phyloP scores from a whole-genome alignment of 2,329 filamentous ascomycete species.

The Fusarium sp. region DNA sequence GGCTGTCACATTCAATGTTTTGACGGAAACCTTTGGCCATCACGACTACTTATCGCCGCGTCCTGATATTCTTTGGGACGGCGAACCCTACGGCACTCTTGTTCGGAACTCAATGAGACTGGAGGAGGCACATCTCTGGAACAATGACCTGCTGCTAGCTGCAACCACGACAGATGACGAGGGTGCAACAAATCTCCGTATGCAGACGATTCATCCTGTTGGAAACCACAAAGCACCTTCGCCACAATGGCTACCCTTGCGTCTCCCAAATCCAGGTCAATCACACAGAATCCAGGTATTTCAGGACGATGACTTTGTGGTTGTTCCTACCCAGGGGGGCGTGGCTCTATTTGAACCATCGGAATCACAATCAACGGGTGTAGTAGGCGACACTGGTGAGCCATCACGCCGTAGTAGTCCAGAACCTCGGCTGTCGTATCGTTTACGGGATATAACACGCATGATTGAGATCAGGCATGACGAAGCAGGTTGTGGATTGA shows the following conservation, averaged over 20 bases:
- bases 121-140: constrained; percentile 33
- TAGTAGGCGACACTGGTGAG: not conserved
- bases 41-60: constrained; percentile 23
- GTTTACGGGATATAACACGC: not conserved
- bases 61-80: constrained; percentile 24
- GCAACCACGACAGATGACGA: not conserved
- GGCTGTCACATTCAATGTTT: constrained; percentile 38
- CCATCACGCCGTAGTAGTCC: accelerated
- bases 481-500: not conserved
- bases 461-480: constrained; percentile 13
- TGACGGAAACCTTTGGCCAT: constrained; percentile 31
- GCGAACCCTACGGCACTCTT: not conserved
- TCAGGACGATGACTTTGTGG: constrained; percentile 38
- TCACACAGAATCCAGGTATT: constrained; percentile 11
- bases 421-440: not conserved
- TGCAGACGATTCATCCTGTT: constrained; percentile 21
- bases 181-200: not conserved
- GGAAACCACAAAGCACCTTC: not conserved
- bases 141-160: constrained; percentile 24
- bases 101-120: not conserved
- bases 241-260: constrained; percentile 9
- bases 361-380: not conserved
- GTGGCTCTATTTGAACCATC: constrained; percentile 23
- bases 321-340: constrained; percentile 28
- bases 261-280: not conserved